phyloP scores from a whole-genome alignment of 2,329 filamentous ascomycete genomes.

The Thielaviopsis musarum region DNA sequence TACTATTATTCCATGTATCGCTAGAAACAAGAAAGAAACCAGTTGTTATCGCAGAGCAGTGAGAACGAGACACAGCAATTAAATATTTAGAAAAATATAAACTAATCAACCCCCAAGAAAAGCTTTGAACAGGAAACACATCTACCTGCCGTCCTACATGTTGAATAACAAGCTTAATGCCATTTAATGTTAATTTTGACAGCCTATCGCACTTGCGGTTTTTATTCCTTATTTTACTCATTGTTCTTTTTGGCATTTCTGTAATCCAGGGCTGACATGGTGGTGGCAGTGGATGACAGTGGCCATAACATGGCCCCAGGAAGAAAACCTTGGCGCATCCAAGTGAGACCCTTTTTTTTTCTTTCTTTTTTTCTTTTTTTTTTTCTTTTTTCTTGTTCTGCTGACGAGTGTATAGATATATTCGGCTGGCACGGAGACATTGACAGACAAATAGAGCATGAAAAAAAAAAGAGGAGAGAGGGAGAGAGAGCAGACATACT shows the following conservation, averaged over 20 bases:
- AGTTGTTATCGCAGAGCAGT: no score
- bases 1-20: no score
- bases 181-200: not conserved
- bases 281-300: not conserved
- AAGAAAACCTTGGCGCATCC: not conserved
- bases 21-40: no score
- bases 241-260: not conserved
- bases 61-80: not conserved
- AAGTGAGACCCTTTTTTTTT: not conserved
- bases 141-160: not conserved
- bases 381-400: not conserved
- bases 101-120: not conserved
- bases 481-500: no score
- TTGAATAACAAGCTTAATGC: not conserved
- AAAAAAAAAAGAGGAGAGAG: no score
- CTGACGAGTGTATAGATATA: no score
- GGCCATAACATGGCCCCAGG: not conserved
- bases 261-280: not conserved
- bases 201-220: not conserved
- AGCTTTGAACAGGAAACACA: not conserved
- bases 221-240: not conserved
- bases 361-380: not conserved
- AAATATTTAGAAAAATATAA: not conserved
- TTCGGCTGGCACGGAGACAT: no score
- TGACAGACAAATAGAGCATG: no score